Percentiles rank a stretch among this genome's conserved stretches.
phyloP scores from a whole-genome alignment of 2,329 filamentous ascomycete genomes.

The Tolypocladium album region DNA sequence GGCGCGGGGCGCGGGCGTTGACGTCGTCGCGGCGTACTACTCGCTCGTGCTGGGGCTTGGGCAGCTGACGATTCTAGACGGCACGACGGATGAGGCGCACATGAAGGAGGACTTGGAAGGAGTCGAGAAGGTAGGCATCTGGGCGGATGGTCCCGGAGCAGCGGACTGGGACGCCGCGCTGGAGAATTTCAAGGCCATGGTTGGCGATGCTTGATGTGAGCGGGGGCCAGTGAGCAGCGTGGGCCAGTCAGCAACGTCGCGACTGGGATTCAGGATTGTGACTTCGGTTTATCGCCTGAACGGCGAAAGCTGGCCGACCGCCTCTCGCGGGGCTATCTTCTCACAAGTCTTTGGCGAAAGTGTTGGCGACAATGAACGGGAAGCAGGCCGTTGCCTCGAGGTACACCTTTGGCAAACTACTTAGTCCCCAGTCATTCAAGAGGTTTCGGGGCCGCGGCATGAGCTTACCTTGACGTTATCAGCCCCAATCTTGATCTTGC shows the following conservation, averaged over 20 bases:
- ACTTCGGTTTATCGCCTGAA: no score
- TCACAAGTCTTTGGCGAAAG: constrained; percentile 46
- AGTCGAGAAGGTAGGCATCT: constrained; percentile 25
- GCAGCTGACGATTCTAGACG: constrained; percentile 31
- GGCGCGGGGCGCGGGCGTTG: constrained; percentile 27
- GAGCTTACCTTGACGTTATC: constrained; percentile 73
- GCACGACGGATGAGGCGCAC: constrained; percentile 31
- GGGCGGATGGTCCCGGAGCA: constrained; percentile 31
- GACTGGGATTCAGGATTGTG: no score
- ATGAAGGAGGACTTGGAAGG: constrained; percentile 40
- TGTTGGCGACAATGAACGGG: constrained; percentile 56
- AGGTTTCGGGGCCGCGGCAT: neutral
- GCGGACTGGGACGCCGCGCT: constrained; percentile 38
- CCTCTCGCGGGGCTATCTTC: neutral
- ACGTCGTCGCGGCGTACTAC: constrained; percentile 32
- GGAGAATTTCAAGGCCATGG: constrained; percentile 31
- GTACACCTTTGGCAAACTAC: constrained; percentile 37
- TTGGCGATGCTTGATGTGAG: constrained; percentile 11
- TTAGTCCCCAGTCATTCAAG: neutral
- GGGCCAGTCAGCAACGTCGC: neutral
- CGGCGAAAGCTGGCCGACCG: neutral
- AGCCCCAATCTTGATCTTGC: constrained; percentile 86
- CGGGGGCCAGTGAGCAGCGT: neutral
- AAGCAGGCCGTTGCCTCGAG: constrained; percentile 55
- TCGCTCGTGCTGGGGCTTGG: constrained; percentile 36